A percentile compares a stretch with the other conserved stretches of the same genome.
Conservation (phyloP, 140 eudicot genomes). For the Flaveria floridana region DNA sequence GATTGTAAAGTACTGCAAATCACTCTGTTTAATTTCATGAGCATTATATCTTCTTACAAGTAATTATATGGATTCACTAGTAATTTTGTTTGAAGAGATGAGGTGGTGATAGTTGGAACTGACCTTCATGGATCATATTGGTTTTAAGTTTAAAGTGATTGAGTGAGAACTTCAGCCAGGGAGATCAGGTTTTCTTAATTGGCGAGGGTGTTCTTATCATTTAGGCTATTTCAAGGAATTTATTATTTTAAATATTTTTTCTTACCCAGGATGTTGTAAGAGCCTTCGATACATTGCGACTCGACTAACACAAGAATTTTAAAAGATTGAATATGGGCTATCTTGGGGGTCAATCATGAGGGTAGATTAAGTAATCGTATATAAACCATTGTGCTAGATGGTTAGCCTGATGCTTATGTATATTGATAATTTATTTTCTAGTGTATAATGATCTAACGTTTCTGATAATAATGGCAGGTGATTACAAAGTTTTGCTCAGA, state of each 20-base stretch:
- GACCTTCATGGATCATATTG: not conserved
- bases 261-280: not conserved
- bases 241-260: not conserved
- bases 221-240: not conserved
- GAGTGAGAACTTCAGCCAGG: not conserved
- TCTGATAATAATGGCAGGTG: slow-evolving; percentile 47
- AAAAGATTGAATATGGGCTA: not conserved
- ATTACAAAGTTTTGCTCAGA: slow-evolving; percentile 86
- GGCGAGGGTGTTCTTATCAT: not conserved
- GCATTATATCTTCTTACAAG: not conserved
- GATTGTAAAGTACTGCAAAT: not conserved
- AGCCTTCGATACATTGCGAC: not conserved
- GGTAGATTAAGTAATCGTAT: not conserved
- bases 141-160: not conserved
- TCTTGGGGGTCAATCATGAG: not conserved
- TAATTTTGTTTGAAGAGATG: not conserved
- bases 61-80: not conserved
- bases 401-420: slow-evolving; percentile 13
- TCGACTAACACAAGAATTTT: not conserved
- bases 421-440: not conserved
- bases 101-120: not conserved
- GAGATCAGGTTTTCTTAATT: not conserved
- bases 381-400: not conserved
- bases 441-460: slow-evolving; percentile 12
- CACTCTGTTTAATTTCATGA: not conserved